These are phyloP conservation scores for Vanderwaltozyma tropicalis DNA, from an alignment of 805 yeast genomes.

Conservation along the genomic window DNA sequence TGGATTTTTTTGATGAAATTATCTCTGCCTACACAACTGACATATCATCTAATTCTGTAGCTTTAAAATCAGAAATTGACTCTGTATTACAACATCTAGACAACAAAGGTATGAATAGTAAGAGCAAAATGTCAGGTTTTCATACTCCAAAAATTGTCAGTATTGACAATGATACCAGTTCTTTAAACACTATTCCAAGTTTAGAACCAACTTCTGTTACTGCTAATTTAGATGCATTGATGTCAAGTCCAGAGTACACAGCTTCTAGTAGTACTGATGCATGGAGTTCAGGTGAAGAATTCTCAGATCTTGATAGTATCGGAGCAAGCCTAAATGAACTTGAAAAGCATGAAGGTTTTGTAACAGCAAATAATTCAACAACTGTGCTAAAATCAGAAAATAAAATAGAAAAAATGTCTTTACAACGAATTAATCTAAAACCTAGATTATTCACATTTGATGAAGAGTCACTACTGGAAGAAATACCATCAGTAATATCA, in stretches of 20 bases:
- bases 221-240: slow-evolving; percentile 5
- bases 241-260: slow-evolving; percentile 21
- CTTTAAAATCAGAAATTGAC: slow-evolving; percentile 12
- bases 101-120: slow-evolving; percentile 4
- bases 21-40: slow-evolving; percentile 15
- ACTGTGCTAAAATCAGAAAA: background rate
- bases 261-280: slow-evolving; percentile 13
- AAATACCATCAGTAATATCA: too few species aligned
- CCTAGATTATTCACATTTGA: background rate
- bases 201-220: slow-evolving; percentile 3
- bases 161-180: slow-evolving; percentile 1
- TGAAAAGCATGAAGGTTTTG: background rate
- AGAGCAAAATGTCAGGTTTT: background rate
- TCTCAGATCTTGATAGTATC: slow-evolving; percentile 5
- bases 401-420: background rate
- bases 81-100: slow-evolving; percentile 12
- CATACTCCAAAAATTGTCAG: slow-evolving; percentile 1
- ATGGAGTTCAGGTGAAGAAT: slow-evolving; percentile 18
- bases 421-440: background rate
- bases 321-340: background rate
- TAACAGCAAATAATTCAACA: background rate
- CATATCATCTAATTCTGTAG: background rate
- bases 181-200: slow-evolving; percentile 1
- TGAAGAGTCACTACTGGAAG: too few species aligned
- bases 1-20: slow-evolving; percentile 22